phyloP scores from a whole-genome alignment of 768 basidiomycete species.

The Nidularia pulvinata region DNA sequence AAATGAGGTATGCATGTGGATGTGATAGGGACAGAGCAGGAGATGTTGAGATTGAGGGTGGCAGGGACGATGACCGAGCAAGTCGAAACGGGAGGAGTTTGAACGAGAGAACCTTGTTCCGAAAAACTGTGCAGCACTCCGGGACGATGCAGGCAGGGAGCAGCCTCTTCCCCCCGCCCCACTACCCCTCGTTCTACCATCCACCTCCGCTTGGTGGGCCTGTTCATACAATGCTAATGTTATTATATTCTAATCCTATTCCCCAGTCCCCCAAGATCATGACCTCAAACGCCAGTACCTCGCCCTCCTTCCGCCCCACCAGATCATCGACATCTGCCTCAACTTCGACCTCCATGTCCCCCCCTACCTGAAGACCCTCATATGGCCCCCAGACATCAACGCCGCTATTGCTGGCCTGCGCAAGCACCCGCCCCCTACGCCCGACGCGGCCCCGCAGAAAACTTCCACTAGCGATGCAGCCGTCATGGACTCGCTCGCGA shows the following conservation, averaged over 20 bases:
- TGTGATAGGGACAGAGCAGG: no score
- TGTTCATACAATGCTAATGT: slow-evolving; percentile 1
- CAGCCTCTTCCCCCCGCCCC: slow-evolving; percentile 27
- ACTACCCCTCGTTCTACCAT: slow-evolving; percentile 33
- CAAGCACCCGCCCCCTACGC: slow-evolving; percentile 19
- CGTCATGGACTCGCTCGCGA: slow-evolving; percentile 13
- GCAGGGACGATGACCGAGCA: no score
- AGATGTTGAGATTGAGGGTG: no score
- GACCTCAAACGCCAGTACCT: slow-evolving; percentile 76
- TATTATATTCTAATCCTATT: slow-evolving; percentile 10
- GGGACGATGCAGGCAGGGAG: slow-evolving; percentile 61
- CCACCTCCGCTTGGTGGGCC: slow-evolving; percentile 22
- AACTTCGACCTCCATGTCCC: slow-evolving; percentile 71
- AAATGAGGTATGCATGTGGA: no score
- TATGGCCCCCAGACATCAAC: slow-evolving; percentile 75
- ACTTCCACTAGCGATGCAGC: slow-evolving; percentile 5
- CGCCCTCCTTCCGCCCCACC: slow-evolving; percentile 59
- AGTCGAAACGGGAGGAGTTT: slow-evolving; percentile 11
- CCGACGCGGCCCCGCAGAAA: slow-evolving; percentile 17
- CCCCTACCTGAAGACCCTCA: slow-evolving; percentile 56
- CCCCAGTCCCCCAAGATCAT: slow-evolving; percentile 41
- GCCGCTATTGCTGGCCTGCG: slow-evolving; percentile 59
- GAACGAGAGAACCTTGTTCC: slow-evolving; percentile 55
- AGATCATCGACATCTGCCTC: slow-evolving; percentile 81
- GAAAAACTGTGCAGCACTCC: slow-evolving; percentile 73